Evolutionary conservation across 2,329 filamentous ascomycete species (phyloP).

Genomic region (Xylaria sp.): DNA sequence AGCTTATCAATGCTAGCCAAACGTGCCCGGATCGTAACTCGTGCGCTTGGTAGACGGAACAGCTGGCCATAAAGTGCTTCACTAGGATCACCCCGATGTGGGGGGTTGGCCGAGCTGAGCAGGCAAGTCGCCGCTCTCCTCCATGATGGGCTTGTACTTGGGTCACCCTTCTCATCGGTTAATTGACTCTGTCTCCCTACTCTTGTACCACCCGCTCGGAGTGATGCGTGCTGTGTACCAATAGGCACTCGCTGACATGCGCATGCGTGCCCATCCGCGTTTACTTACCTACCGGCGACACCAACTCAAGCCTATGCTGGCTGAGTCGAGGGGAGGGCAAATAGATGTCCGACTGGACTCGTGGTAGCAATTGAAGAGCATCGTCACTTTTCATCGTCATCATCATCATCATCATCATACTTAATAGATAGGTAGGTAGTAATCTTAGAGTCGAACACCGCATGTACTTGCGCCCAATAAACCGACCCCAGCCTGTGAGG

Average conservation of each 20-base stretch:
- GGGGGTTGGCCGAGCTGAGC: slow-evolving; percentile 19
- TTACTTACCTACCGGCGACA: background rate
- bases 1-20: slow-evolving; percentile 17
- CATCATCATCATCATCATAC: no score
- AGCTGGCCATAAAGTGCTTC: background rate
- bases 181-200: background rate
- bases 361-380: background rate
- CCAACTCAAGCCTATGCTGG: background rate
- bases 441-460: background rate
- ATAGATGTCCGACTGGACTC: background rate
- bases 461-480: background rate
- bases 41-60: background rate
- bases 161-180: background rate
- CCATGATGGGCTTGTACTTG: background rate
- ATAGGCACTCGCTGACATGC: background rate
- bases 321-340: background rate
- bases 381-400: no score
- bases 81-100: slow-evolving; percentile 21
- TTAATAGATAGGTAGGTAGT: no score
- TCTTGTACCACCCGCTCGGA: background rate
- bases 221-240: background rate
- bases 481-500: background rate
- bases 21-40: background rate
- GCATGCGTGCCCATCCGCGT: slow-evolving; percentile 1
- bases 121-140: background rate